Evolutionary conservation across 306 rosid species (phyloP).

Genomic region (Albizia julibrissin): DNA sequence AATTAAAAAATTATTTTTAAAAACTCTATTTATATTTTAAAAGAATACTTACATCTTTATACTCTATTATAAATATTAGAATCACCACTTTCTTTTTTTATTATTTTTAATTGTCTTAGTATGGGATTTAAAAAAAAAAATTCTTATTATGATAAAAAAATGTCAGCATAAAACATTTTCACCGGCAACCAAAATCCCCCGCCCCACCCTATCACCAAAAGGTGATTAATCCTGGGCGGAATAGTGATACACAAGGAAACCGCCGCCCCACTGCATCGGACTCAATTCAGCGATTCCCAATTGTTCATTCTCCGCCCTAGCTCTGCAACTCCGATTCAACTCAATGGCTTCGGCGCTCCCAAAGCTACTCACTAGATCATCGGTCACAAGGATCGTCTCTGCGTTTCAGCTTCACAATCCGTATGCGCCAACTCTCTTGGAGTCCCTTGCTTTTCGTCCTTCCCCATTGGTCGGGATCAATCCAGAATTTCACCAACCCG

Average conservation of each 20-base stretch:
- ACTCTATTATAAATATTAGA: too few relatives aligned
- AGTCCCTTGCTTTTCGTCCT: slow-evolving; percentile 24
- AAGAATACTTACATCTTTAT: too few relatives aligned
- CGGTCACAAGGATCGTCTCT: slow-evolving; percentile 37
- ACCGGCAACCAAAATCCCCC: neutral
- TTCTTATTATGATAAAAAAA: too few relatives aligned
- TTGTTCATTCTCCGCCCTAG: neutral
- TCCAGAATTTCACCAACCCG: slow-evolving; percentile 16
- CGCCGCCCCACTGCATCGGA: too few relatives aligned
- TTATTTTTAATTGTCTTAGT: too few relatives aligned
- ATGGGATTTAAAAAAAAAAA: too few relatives aligned
- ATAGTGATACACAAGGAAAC: too few relatives aligned
- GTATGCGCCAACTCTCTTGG: slow-evolving; percentile 23
- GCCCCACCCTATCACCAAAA: neutral
- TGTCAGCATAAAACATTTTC: too few relatives aligned
- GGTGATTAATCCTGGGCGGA: too few relatives aligned
- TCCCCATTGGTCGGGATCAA: slow-evolving; percentile 17
- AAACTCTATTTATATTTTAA: too few relatives aligned
- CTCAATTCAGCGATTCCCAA: neutral
- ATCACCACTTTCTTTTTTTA: too few relatives aligned
- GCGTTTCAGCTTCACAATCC: slow-evolving; percentile 31
- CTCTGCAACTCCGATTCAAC: slow-evolving; percentile 2
- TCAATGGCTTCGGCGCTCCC: slow-evolving; percentile 71
- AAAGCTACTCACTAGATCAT: slow-evolving; percentile 51
- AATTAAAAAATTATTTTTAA: too few relatives aligned